Conservation (phyloP, 306 rosid species). For the Trichosanthes cucumerina region DNA sequence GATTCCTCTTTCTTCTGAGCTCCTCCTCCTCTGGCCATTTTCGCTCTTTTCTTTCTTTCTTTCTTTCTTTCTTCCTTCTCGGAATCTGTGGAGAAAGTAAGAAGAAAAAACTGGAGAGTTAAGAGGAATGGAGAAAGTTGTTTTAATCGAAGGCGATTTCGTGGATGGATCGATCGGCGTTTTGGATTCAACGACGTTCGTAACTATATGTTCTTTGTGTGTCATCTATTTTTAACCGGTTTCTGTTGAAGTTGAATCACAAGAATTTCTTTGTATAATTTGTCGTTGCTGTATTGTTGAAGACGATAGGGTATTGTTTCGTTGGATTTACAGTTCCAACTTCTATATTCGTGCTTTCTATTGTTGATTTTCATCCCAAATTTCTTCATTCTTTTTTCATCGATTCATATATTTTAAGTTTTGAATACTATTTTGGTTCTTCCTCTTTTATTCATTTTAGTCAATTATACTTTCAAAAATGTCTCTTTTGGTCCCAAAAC, state of each 20-base stretch:
- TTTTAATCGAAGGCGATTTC: background rate
- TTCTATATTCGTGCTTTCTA: no score
- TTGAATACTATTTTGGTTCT: no score
- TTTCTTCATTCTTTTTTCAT: no score
- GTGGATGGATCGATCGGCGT: background rate
- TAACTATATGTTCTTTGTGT: background rate
- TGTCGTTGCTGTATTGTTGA: background rate
- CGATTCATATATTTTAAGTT: no score
- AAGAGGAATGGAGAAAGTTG: background rate
- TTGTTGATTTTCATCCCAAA: no score
- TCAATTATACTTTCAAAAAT: no score
- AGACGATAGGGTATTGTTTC: background rate
- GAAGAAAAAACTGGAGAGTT: no score
- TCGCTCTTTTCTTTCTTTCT: background rate
- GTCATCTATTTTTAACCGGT: background rate
- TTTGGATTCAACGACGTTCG: background rate
- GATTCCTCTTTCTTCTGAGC: constrained; percentile 31
- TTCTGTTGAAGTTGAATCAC: background rate
- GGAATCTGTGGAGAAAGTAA: background rate
- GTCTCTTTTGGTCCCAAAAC: no score
- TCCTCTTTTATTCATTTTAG: no score
- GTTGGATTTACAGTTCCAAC: no score
- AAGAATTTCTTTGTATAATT: background rate
- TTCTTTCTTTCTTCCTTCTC: background rate
- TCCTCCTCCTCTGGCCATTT: constrained; percentile 26